These are phyloP conservation scores for Excoecaria agallocha DNA, from an alignment of 345 rosid species.

Conservation along the genomic window DNA sequence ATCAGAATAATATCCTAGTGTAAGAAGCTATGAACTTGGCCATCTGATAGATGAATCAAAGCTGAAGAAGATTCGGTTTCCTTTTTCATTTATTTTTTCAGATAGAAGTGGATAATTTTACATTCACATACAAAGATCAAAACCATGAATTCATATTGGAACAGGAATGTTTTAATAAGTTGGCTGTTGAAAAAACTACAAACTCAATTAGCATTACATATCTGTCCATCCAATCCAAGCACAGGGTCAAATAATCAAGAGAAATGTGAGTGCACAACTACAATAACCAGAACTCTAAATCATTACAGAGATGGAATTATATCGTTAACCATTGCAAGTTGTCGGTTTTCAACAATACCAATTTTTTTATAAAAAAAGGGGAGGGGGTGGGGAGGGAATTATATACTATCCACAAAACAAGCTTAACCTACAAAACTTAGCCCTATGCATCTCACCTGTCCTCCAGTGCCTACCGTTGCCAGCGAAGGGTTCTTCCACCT, in stretches of 20 bases:
- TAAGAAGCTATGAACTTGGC: too few relatives aligned
- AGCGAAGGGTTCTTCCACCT: conserved; percentile 73
- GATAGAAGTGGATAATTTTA: too few relatives aligned
- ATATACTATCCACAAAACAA: conserved; percentile 14
- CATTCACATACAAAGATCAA: too few relatives aligned
- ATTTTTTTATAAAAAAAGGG: too few relatives aligned
- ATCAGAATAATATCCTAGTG: neutral
- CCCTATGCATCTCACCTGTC: conserved; percentile 20
- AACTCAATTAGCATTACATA: neutral
- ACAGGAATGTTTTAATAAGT: neutral
- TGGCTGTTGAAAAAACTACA: neutral
- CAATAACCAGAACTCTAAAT: neutral
- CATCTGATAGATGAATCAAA: too few relatives aligned
- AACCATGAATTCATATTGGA: too few relatives aligned
- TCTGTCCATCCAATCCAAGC: conserved; percentile 2
- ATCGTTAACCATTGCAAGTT: conserved; percentile 9
- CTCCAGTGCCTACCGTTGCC: conserved; percentile 48
- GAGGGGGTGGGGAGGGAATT: neutral
- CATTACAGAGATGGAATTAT: neutral
- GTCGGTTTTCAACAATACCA: conserved; percentile 1
- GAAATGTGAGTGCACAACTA: conserved; percentile 4
- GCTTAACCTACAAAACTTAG: conserved; percentile 20
- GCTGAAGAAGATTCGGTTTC: too few relatives aligned
- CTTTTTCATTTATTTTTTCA: too few relatives aligned
- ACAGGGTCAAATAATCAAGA: neutral